A percentile compares a stretch with the other conserved stretches of the same genome.
These are phyloP conservation scores for Phytophthora citricola DNA, from an alignment of 352 stramenopile genomes.

Conservation along the genomic window DNA sequence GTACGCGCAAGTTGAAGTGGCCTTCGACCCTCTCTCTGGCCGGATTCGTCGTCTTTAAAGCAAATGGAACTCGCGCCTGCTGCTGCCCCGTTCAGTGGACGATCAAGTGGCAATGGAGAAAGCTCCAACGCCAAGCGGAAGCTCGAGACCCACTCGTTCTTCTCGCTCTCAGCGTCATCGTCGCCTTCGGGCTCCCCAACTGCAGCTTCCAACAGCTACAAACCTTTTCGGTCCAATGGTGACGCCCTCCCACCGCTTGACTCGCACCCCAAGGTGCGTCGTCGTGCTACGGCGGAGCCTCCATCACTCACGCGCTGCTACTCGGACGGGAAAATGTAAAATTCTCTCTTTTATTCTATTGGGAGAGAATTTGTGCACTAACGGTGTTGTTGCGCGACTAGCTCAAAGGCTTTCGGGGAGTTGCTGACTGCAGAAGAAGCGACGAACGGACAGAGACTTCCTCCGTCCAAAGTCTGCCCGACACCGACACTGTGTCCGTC, in stretches of 20 bases:
- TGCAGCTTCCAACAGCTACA: constrained; percentile 22
- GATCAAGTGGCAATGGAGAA: constrained; percentile 32
- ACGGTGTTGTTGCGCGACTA: constrained; percentile 25
- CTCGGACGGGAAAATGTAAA: constrained; percentile 82
- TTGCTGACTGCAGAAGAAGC: constrained; percentile 40
- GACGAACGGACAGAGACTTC: constrained; percentile 13
- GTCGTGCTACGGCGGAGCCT: constrained; percentile 43
- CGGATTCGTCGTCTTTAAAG: not conserved
- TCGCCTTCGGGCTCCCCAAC: constrained; percentile 27
- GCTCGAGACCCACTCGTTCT: constrained; percentile 49
- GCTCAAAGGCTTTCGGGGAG: constrained; percentile 43
- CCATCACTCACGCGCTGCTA: constrained; percentile 61
- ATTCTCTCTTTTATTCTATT: constrained; percentile 1
- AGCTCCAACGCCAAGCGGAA: constrained; percentile 71
- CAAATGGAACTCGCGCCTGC: constrained; percentile 48
- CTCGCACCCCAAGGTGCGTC: constrained; percentile 60
- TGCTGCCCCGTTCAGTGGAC: constrained; percentile 17
- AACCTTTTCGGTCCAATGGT: constrained; percentile 34
- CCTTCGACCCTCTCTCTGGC: not conserved
- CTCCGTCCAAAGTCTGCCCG: constrained; percentile 28
- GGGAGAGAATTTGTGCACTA: constrained; percentile 1
- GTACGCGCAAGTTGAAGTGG: constrained; percentile 16
- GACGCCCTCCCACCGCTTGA: constrained; percentile 42
- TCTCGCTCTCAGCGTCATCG: constrained; percentile 21
- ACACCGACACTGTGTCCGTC: constrained; percentile 31